Base-by-base conservation (phyloP, 2,329 filamentous ascomycete genomes). In the Didymella pomorum region DNA sequence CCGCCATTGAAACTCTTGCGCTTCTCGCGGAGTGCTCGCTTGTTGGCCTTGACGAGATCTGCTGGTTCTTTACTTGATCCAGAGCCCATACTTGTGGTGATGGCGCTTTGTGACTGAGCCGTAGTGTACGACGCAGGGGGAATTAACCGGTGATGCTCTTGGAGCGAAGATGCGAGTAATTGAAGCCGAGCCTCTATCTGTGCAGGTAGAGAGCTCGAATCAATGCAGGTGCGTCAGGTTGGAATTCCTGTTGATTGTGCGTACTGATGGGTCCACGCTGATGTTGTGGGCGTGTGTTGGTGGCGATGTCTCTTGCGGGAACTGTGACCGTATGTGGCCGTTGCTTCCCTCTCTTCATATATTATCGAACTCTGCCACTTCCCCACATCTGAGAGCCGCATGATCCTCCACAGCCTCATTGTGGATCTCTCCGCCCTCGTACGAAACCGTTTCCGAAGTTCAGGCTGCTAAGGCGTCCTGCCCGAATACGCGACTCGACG, bases 1-100 rank as follows among this genome's bases (percentile, higher is more conserved):
- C 50, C 50, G 21, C 50, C 50, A 20, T 52, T 52, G n/a, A 37
- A 33, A 14, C 28, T 52, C 21, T 52, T 52, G 3, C 50, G 41
- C 7, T 44, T 44, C 12, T 52, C 50, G n/a, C 50, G 50, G 2
- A 33, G 50, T 9, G 28, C 29, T 26, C 35, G 14, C 20, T 29
- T 29, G 14, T 26, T 25, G 20, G 29, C 21, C 18, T 45, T 21
- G 18, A 18, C 9, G 4, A 20, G 25, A 10, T 26, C 28, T 11
- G 20, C 14, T 2, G 28, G 25, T 9, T 33, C 28, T 18, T 45
- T 52, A 21, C 48, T 51, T 1, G 37, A 51, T 31, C 26, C 26
- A n/a, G 35, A 31, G 12, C 48, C 48, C 48, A 44, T 52, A 21
- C 2, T 14, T 11, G 35, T 23, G 9, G 11, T 29, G 2, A 11